Base-by-base conservation (phyloP, 176 grass and related monocot genomes). In the Avena eriantha region DNA sequence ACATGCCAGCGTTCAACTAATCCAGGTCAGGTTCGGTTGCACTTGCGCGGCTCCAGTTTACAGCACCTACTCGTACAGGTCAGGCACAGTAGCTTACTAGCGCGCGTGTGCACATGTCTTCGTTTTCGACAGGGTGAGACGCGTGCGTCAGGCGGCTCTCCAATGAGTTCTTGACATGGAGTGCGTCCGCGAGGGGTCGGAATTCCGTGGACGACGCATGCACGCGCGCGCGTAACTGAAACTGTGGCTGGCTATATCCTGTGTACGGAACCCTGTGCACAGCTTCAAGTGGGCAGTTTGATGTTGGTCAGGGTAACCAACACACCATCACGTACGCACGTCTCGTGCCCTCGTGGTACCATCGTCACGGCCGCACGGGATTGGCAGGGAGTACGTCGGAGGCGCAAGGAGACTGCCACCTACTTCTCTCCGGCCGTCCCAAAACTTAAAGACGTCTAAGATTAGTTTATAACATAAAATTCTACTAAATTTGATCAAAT, bases 231-330 rank as follows among this genome's bases (percentile, higher is more conserved):
- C 55, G 36, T 29, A 53, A 41, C 23, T 69, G 74, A 55, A 53
- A 54, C 75, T n/a, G n/a, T n/a, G n/a, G n/a, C n/a, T 51, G 41
- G 48, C 74, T 15, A 86, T 5, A 86, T 45, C 74, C 35, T 67
- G 59, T 57, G 41, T 23, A 18, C 5, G 16, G 39, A 41, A 41
- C 6, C 39, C 50, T 18, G 17, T 16, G 16, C 19, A 34, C 64
- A 33, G 26, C 48, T 69, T 78, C 74, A n/a, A 69, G 61, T 46
- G 63, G 49, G 16, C 75, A 45, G 22, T 24, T 63, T n/a, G 43
- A 49, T 23, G 78, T 11, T 36, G 34, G 76, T 60, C 54, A 79
- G 34, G 35, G 10, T 23, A 16, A 76, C 73, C 76, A 78, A 58
- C 33, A 23, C 22, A 58, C 54, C 13, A 29, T 61, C 78, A 47